These are phyloP conservation scores for Mucor irregularis DNA, from an alignment of 371 early-diverging fungal genomes.

Conservation along the genomic window DNA sequence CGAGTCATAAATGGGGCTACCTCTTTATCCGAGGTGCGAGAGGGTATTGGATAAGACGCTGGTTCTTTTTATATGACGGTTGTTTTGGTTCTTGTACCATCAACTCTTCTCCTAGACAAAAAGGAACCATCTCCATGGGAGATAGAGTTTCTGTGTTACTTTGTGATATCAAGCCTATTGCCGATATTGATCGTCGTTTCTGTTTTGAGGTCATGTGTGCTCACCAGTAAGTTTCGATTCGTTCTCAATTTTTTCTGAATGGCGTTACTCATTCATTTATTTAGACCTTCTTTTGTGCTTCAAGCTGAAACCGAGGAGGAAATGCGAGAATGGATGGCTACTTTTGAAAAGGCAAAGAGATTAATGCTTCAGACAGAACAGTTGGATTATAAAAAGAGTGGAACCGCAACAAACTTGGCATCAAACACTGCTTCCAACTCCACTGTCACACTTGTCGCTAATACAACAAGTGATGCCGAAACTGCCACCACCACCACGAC, in stretches of 20 bases:
- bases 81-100: slow-evolving; percentile 57
- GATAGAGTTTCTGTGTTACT: slow-evolving; percentile 60
- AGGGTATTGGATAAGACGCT: slow-evolving; percentile 51
- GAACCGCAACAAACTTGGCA: not conserved
- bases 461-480: too few species aligned
- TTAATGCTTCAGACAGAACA: slow-evolving; percentile 30
- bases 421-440: not conserved
- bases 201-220: slow-evolving; percentile 73
- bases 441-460: too few species aligned
- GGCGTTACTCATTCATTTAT: not conserved
- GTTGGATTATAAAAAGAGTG: slow-evolving; percentile 14
- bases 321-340: slow-evolving; percentile 65
- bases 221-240: slow-evolving; percentile 7
- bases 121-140: slow-evolving; percentile 58
- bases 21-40: slow-evolving; percentile 36
- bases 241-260: not conserved
- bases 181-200: slow-evolving; percentile 64
- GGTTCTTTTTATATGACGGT: slow-evolving; percentile 64
- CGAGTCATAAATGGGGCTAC: slow-evolving; percentile 44
- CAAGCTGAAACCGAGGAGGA: slow-evolving; percentile 77
- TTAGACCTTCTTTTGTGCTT: slow-evolving; percentile 49
- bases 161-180: slow-evolving; percentile 59
- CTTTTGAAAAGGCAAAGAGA: slow-evolving; percentile 65
- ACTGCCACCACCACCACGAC: too few species aligned
- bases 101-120: slow-evolving; percentile 36